Conservation (phyloP, 2,329 filamentous ascomycete species). For the Colletotrichum costaricense region DNA sequence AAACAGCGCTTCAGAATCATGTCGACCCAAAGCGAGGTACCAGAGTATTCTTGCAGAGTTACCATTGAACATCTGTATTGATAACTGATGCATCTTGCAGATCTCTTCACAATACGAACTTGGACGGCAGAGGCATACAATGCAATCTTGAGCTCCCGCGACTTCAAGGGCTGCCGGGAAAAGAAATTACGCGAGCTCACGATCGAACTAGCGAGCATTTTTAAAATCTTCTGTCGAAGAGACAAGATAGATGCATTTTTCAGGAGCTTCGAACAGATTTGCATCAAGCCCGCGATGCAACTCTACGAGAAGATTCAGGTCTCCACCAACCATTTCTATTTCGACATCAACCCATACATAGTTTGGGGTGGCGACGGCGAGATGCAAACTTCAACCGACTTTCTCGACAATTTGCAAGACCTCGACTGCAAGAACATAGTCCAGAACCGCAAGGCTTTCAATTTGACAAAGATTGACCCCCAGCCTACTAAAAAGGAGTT, state of each 20-base stretch:
- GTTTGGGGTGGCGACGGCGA: slow-evolving; percentile 39
- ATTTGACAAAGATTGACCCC: slow-evolving; percentile 45
- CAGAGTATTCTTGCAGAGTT: neutral
- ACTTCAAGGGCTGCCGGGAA: slow-evolving; percentile 42
- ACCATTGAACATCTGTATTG: neutral
- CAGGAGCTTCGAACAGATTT: slow-evolving; percentile 40
- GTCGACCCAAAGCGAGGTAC: slow-evolving; percentile 52
- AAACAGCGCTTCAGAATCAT: slow-evolving; percentile 47
- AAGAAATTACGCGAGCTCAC: slow-evolving; percentile 42
- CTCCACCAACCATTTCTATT: slow-evolving; percentile 51
- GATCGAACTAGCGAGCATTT: slow-evolving; percentile 41
- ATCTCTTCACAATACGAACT: slow-evolving; percentile 49
- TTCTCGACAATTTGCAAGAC: slow-evolving; percentile 44
- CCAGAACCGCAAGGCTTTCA: slow-evolving; percentile 50
- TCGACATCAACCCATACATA: slow-evolving; percentile 47
- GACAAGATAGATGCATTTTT: slow-evolving; percentile 40
- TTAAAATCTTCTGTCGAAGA: slow-evolving; percentile 44
- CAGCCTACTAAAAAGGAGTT: slow-evolving; percentile 45
- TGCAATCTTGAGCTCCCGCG: slow-evolving; percentile 46
- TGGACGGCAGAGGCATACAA: slow-evolving; percentile 53
- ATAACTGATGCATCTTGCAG: slow-evolving; percentile 35
- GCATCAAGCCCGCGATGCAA: slow-evolving; percentile 49
- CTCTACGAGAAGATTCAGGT: slow-evolving; percentile 53
- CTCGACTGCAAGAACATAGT: slow-evolving; percentile 51
- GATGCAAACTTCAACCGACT: slow-evolving; percentile 43